Evolutionary conservation across 2,329 filamentous ascomycete species (phyloP), one percentile per base, ranked within the genome.

Genomic region (Drechslerella coelobrocha): DNA sequence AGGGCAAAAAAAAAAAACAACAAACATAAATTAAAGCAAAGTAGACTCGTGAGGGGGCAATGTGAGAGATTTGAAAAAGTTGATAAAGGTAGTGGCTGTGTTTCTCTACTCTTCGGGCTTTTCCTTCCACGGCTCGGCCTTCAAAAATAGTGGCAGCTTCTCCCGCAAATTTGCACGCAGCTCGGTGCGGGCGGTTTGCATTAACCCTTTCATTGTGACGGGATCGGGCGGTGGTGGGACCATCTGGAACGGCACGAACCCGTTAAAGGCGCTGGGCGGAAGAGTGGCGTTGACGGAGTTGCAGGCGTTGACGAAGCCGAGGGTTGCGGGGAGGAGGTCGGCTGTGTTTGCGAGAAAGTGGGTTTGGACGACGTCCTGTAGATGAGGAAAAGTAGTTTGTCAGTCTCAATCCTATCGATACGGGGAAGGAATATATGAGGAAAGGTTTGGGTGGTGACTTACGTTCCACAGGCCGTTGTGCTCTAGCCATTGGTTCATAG

Each of bases 321-420:
- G 52, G 2, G 65, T 62, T 2, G 52, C 50, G 2, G 65, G 53
- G 3, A 69, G 57, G 9, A 69, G 57, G 19, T 61, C 57, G 1
- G 17, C 19, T 5, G 52, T 14, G 21, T 54, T 29, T 1, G 65
- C 57, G n/a, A 69, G 65, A 23, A 69, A 69, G 26, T 69, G 65
- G 3, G 52, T 24, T 45, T 69, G 65, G 12, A 69, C 17, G 4
- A 69, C 57, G 9, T 69, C 65, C 65, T 69, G 29, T n/a, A 27
- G 9, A 47, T n/a, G 4, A 43, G 2, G 14, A 17, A 19, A 29
- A 56, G 14, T 12, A 12, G 34, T n/a, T 45, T 45, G n/a, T 4
- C 29, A 34, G 12, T 34, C 29, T 34, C 29, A 34, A n/a, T n/a
- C n/a, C n/a, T n/a, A n/a, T n/a, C n/a, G n/a, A n/a, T n/a, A n/a